Evolutionary conservation across 768 basidiomycete genomes (phyloP).

Genomic region (Xerocomus spinulosus): DNA sequence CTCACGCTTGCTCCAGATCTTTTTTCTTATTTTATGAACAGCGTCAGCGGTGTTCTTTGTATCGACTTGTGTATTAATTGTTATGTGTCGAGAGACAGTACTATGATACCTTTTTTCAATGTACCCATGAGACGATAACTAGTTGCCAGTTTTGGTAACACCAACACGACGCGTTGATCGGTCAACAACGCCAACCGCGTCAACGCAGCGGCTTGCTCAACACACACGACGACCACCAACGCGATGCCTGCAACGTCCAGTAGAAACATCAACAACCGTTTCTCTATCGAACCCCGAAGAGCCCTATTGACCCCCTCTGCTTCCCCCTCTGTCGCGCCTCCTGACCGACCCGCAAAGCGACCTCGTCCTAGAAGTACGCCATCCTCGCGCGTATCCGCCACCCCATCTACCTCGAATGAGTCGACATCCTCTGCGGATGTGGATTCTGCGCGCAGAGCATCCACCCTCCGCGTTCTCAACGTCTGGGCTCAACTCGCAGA

Average conservation of each 20-base stretch:
- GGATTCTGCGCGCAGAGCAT: constrained; percentile 51
- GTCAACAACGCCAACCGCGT: constrained; percentile 2
- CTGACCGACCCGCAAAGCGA: constrained; percentile 44
- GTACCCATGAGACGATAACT: no score
- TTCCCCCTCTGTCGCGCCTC: constrained; percentile 27
- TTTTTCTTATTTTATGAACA: constrained; percentile 1
- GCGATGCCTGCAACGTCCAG: constrained; percentile 11
- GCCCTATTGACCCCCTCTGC: constrained; percentile 24
- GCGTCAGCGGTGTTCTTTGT: constrained; percentile 10
- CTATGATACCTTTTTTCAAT: constrained; percentile 14
- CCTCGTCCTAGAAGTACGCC: constrained; percentile 45
- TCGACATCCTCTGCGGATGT: constrained; percentile 37
- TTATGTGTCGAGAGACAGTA: neutral
- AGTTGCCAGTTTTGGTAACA: constrained; percentile 13
- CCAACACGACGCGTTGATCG: constrained; percentile 5
- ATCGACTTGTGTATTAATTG: constrained; percentile 9
- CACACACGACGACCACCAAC: neutral
- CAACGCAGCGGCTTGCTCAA: neutral
- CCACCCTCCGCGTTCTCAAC: constrained; percentile 49
- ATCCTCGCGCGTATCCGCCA: constrained; percentile 39
- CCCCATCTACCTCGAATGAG: constrained; percentile 25
- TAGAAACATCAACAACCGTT: neutral
- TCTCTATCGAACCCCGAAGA: constrained; percentile 12
- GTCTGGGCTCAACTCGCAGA: constrained; percentile 67
- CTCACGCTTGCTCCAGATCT: constrained; percentile 8